A percentile compares a stretch with the other conserved stretches of the same genome.
Evolutionary conservation across 345 rosid genomes (phyloP).

Genomic region (Nasturtium officinale): DNA sequence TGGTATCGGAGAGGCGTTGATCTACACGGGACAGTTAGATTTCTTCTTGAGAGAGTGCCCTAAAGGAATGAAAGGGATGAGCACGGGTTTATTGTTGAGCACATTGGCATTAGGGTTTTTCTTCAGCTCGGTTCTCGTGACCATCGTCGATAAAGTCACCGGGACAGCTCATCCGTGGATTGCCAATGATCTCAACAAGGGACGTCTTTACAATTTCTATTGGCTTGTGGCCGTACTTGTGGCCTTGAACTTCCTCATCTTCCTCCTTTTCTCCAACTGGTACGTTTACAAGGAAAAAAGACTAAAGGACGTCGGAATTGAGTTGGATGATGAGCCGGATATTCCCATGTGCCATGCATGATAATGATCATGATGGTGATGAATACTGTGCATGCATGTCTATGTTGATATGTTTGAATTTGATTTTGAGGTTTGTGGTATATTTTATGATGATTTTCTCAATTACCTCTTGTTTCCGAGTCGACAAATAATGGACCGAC

Average conservation of each 20-base stretch:
- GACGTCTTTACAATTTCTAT: constrained; percentile 79
- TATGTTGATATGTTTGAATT: constrained; percentile 31
- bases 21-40: constrained; percentile 83
- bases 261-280: constrained; percentile 67
- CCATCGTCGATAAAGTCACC: constrained; percentile 69
- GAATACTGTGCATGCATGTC: constrained; percentile 24
- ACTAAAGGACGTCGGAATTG: constrained; percentile 69
- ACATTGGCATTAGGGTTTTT: constrained; percentile 90
- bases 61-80: constrained; percentile 98
- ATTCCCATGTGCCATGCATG: constrained; percentile 49
- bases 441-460: constrained; percentile 27
- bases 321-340: constrained; percentile 58
- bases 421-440: constrained; percentile 38
- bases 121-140: constrained; percentile 72
- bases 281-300: constrained; percentile 94
- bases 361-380: constrained; percentile 32
- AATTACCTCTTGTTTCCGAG: constrained; percentile 26
- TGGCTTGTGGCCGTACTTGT: constrained; percentile 79
- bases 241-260: constrained; percentile 58
- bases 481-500: constrained; percentile 42
- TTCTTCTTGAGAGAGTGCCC: constrained; percentile 96
- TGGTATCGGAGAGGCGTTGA: constrained; percentile 90
- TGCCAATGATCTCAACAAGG: constrained; percentile 77
- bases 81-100: constrained; percentile 86
- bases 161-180: constrained; percentile 65